A percentile compares a stretch with the other conserved stretches of the same genome.
Evolutionary conservation across 345 rosid species (phyloP).

Genomic region (Aquilaria yunnanensis): DNA sequence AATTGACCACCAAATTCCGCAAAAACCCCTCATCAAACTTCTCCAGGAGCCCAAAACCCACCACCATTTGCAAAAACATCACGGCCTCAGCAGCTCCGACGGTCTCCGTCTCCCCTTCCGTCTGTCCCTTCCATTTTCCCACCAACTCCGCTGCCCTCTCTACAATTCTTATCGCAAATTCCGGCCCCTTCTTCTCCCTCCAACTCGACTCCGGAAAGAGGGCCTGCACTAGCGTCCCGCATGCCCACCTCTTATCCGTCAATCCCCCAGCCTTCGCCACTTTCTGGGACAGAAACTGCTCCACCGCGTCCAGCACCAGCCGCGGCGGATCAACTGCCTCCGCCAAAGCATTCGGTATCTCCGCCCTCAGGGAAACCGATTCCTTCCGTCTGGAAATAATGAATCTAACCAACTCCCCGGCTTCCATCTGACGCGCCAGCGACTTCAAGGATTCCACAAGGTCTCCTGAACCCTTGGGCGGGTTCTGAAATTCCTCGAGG

Average conservation of each 20-base stretch:
- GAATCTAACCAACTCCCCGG: slow-evolving; percentile 27
- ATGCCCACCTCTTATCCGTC: slow-evolving; percentile 59
- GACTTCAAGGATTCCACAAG: slow-evolving; percentile 30
- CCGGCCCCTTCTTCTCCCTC: slow-evolving; percentile 12
- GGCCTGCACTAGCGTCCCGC: slow-evolving; percentile 46
- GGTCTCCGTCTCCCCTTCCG: slow-evolving; percentile 21
- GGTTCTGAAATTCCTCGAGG: slow-evolving; percentile 24
- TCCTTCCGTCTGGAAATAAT: slow-evolving; percentile 41
- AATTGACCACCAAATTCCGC: slow-evolving; percentile 43
- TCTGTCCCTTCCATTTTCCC: slow-evolving; percentile 35
- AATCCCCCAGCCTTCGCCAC: slow-evolving; percentile 28
- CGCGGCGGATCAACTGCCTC: slow-evolving; percentile 47
- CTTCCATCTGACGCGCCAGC: slow-evolving; percentile 37
- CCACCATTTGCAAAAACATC: slow-evolving; percentile 47
- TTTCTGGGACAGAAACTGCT: slow-evolving; percentile 38
- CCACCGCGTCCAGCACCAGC: slow-evolving; percentile 46
- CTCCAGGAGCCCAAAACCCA: slow-evolving; percentile 35
- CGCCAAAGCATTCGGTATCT: slow-evolving; percentile 29
- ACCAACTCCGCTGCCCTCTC: slow-evolving; percentile 32
- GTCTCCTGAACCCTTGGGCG: slow-evolving; percentile 1
- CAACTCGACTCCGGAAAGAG: slow-evolving; percentile 30
- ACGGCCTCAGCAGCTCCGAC: slow-evolving; percentile 51
- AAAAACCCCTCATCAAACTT: slow-evolving; percentile 38
- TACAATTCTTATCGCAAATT: slow-evolving; percentile 26
- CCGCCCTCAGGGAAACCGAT: slow-evolving; percentile 36